Conservation (phyloP, 768 basidiomycete genomes). For the Calocybe gangraenosa region DNA sequence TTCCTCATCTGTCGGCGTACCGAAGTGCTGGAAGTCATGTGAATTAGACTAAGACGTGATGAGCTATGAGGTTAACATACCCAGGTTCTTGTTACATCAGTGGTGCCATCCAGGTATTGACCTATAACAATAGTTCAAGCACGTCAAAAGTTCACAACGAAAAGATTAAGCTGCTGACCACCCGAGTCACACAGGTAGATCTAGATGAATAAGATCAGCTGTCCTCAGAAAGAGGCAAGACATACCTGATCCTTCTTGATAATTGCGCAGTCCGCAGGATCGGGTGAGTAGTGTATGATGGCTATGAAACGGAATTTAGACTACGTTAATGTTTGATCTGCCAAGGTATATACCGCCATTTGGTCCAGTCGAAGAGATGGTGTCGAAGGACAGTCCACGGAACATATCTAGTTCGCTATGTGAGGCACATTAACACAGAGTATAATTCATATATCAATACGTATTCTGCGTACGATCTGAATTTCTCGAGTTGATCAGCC, state of each 20-base stretch:
- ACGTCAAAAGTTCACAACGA: no score
- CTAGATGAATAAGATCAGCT: slow-evolving; percentile 16
- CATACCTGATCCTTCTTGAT: slow-evolving; percentile 72
- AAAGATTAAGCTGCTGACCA: slow-evolving; percentile 32
- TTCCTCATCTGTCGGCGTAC: slow-evolving; percentile 76
- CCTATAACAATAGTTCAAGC: slow-evolving; percentile 5
- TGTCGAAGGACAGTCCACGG: slow-evolving; percentile 85
- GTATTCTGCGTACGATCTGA: slow-evolving; percentile 60
- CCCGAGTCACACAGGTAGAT: slow-evolving; percentile 75
- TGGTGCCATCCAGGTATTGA: slow-evolving; percentile 74
- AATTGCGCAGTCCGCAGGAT: slow-evolving; percentile 64
- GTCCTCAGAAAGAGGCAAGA: background rate
- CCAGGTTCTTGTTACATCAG: slow-evolving; percentile 90
- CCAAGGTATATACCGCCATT: slow-evolving; percentile 65
- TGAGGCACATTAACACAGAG: background rate
- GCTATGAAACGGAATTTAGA: slow-evolving; percentile 35
- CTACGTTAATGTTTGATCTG: background rate
- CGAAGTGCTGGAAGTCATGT: slow-evolving; percentile 68
- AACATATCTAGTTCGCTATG: slow-evolving; percentile 74
- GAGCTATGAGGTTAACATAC: slow-evolving; percentile 34
- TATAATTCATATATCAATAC: background rate
- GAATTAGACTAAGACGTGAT: background rate
- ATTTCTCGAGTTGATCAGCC: slow-evolving; percentile 74
- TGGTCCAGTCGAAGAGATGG: slow-evolving; percentile 89
- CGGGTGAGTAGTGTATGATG: slow-evolving; percentile 91